Conservation (phyloP, 2,329 filamentous ascomycete species). For the Rutstroemia sp. region DNA sequence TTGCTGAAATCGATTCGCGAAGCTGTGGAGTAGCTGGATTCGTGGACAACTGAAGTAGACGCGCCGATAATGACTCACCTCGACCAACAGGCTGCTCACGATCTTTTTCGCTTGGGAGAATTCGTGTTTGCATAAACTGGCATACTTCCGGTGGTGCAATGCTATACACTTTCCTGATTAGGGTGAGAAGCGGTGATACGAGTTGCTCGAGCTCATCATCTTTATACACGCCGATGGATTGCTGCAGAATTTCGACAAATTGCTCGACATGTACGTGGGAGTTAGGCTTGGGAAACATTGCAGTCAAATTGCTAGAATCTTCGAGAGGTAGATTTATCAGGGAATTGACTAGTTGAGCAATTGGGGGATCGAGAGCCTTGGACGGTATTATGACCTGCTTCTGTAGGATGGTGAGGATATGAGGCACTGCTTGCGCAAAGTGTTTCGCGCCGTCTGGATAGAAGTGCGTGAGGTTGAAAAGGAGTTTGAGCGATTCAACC, state of each 20-base stretch:
- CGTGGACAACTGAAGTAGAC: constrained; percentile 69
- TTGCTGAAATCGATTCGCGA: constrained; percentile 64
- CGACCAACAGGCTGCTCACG: constrained; percentile 70
- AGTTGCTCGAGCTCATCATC: constrained; percentile 65
- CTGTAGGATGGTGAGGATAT: constrained; percentile 64
- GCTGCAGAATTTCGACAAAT: constrained; percentile 63
- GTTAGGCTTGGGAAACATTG: constrained; percentile 59
- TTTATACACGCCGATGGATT: constrained; percentile 54
- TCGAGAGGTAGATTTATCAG: constrained; percentile 71
- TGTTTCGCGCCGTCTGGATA: constrained; percentile 51
- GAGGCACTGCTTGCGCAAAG: constrained; percentile 62
- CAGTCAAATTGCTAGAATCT: constrained; percentile 36
- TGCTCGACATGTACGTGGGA: constrained; percentile 53
- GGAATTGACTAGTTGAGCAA: constrained; percentile 69
- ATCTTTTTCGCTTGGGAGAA: constrained; percentile 74
- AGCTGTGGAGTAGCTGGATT: constrained; percentile 65
- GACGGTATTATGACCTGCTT: constrained; percentile 46
- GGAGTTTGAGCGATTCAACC: constrained; percentile 73
- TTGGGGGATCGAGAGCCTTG: constrained; percentile 66
- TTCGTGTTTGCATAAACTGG: constrained; percentile 51
- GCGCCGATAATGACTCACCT: constrained; percentile 65
- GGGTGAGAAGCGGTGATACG: constrained; percentile 65
- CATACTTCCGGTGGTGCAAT: constrained; percentile 57
- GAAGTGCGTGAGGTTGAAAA: constrained; percentile 82
- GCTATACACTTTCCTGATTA: constrained; percentile 65